These are phyloP conservation scores for Colletotrichum euphorbiae DNA, from an alignment of 2,329 filamentous ascomycete genomes.

Conservation along the genomic window DNA sequence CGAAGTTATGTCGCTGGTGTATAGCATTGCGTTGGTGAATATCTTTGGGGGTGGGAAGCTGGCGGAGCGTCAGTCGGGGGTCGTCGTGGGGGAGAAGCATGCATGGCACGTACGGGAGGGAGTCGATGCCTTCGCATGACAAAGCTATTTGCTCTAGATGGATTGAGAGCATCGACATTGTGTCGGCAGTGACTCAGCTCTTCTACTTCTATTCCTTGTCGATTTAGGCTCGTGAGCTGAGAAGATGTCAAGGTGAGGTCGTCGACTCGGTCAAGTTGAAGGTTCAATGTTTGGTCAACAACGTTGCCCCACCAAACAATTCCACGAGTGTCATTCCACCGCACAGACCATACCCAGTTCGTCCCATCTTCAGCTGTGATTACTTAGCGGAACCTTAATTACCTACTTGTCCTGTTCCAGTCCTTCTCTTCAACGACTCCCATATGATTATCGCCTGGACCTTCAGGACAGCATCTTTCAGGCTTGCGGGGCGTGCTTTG, in stretches of 20 bases:
- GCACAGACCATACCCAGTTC: constrained; percentile 23
- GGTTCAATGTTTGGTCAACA: constrained; percentile 34
- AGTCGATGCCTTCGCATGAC: constrained; percentile 81
- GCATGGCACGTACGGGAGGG: constrained; percentile 70
- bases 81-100: constrained; percentile 34
- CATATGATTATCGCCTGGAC: too few relatives aligned
- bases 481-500: too few relatives aligned
- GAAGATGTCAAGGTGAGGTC: background rate
- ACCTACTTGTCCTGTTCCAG: too few relatives aligned
- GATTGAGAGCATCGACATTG: constrained; percentile 75
- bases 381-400: too few relatives aligned
- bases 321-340: background rate
- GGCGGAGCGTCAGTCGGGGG: constrained; percentile 38
- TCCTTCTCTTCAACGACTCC: too few relatives aligned
- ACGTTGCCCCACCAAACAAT: constrained; percentile 33
- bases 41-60: constrained; percentile 93
- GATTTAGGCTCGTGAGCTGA: background rate
- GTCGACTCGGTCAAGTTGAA: constrained; percentile 3
- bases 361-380: background rate
- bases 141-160: constrained; percentile 83
- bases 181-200: background rate
- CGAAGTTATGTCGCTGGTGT: constrained; percentile 90
- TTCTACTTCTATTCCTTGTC: background rate
- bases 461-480: too few relatives aligned
- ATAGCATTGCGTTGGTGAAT: constrained; percentile 93